A percentile compares a stretch with the other conserved stretches of the same genome.
These are phyloP conservation scores for Saccharomycopsis synnaedendra DNA, from an alignment of 805 yeast species.

Conservation along the genomic window DNA sequence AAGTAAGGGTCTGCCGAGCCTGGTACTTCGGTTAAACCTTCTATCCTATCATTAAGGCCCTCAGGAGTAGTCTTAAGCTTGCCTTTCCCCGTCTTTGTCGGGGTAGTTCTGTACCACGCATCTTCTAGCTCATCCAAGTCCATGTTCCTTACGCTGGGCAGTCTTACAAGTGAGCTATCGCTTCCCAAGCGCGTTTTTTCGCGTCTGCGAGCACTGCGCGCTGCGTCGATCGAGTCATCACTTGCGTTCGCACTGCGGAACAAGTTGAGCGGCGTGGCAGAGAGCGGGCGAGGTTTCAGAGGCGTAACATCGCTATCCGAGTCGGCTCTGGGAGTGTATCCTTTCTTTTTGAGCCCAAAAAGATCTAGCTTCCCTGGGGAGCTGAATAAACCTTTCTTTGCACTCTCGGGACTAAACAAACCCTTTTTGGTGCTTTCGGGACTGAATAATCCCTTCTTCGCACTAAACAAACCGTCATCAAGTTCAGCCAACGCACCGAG, in stretches of 20 bases:
- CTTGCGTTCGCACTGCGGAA: constrained; percentile 5
- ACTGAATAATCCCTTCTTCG: constrained; percentile 1
- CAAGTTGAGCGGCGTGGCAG: neutral
- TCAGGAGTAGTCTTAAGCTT: no score
- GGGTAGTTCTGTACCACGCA: no score
- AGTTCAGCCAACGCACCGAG: constrained; percentile 2
- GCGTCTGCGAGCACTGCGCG: neutral
- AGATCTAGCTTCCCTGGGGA: neutral
- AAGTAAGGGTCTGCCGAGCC: constrained; percentile 7
- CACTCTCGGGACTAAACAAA: neutral
- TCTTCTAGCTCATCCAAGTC: no score
- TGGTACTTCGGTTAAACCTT: neutral
- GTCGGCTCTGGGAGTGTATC: neutral
- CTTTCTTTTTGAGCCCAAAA: neutral
- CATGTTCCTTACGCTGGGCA: no score
- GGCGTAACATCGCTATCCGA: constrained; percentile 6
- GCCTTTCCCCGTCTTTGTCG: no score
- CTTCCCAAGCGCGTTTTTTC: no score
- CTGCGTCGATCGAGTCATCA: constrained; percentile 12
- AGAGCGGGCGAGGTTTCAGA: constrained; percentile 1
- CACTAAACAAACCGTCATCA: neutral
- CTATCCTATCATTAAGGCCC: no score
- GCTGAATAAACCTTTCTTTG: constrained; percentile 6
- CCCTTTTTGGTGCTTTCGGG: neutral
- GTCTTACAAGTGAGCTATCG: no score